phyloP scores from a whole-genome alignment of 768 basidiomycete species.

The Serendipita sp. region DNA sequence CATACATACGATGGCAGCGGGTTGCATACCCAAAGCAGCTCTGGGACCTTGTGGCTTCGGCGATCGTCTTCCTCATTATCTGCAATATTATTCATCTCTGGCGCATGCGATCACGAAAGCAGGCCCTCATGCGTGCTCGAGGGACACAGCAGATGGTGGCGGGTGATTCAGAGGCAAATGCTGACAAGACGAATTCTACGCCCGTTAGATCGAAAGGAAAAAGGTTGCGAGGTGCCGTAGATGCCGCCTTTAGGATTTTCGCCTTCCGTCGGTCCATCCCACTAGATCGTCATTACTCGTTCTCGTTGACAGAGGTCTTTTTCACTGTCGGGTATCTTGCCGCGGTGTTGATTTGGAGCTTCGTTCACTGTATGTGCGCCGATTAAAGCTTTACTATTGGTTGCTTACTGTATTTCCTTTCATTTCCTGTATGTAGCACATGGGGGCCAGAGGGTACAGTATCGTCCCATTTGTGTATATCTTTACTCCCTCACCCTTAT shows the following conservation, averaged over 20 bases:
- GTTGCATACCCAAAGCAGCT: constrained; percentile 24
- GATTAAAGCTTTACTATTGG: not conserved
- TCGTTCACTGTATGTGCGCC: constrained; percentile 30
- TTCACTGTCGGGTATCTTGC: constrained; percentile 34
- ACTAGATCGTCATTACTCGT: constrained; percentile 22
- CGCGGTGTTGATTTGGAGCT: constrained; percentile 28
- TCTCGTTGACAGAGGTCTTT: constrained; percentile 28
- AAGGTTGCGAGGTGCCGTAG: not conserved
- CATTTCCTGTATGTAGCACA: not conserved
- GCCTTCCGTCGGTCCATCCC: constrained; percentile 34
- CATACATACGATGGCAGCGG: not conserved
- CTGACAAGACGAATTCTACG: not conserved
- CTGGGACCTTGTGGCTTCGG: constrained; percentile 25
- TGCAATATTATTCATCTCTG: constrained; percentile 22
- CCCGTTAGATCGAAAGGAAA: not conserved
- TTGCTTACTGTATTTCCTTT: not conserved
- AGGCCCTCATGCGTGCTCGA: not conserved
- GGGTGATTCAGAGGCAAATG: not conserved
- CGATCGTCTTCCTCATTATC: constrained; percentile 23
- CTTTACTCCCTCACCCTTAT: not conserved
- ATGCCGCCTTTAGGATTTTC: constrained; percentile 30
- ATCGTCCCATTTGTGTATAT: not conserved
- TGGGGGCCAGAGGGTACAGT: not conserved
- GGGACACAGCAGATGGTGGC: not conserved
- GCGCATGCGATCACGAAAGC: constrained; percentile 11